Percentiles rank a stretch among this genome's conserved stretches.
phyloP scores from a whole-genome alignment of 257 asterid species.

The Plantago major region DNA sequence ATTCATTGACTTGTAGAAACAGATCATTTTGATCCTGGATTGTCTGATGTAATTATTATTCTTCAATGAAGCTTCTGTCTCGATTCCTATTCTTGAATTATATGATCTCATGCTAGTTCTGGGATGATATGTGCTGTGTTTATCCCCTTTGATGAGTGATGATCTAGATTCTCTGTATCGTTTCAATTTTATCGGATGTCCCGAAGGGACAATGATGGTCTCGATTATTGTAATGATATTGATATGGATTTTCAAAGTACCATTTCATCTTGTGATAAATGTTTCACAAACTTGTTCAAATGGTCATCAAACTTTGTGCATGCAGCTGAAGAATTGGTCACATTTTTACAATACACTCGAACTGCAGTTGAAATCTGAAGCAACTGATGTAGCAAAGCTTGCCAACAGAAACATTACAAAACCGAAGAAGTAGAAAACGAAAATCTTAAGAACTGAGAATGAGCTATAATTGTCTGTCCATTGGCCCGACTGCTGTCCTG shows the following conservation, averaged over 20 bases:
- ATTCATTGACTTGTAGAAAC: conserved; percentile 9
- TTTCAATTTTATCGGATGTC: not conserved
- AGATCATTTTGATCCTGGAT: conserved; percentile 2
- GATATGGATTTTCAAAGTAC: not conserved
- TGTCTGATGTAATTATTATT: not conserved
- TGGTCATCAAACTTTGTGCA: too few species aligned
- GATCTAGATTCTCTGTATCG: not conserved
- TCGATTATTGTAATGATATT: not conserved
- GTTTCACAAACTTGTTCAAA: not conserved
- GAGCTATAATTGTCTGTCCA: conserved; percentile 37
- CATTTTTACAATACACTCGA: not conserved
- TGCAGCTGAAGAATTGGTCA: not conserved
- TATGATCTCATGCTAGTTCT: too few species aligned
- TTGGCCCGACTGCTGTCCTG: conserved; percentile 76
- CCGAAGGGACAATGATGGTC: too few species aligned
- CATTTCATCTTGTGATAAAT: not conserved
- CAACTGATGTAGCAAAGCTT: not conserved
- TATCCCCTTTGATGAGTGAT: not conserved
- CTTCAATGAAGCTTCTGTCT: not conserved
- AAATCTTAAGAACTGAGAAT: not conserved
- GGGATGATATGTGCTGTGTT: not conserved
- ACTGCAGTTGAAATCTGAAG: not conserved
- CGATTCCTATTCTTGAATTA: not conserved
- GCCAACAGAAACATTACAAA: not conserved
- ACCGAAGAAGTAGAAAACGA: conserved; percentile 10